Base-by-base conservation (phyloP, 495 filamentous ascomycete species). In the Aspergillus bertholletiae region DNA sequence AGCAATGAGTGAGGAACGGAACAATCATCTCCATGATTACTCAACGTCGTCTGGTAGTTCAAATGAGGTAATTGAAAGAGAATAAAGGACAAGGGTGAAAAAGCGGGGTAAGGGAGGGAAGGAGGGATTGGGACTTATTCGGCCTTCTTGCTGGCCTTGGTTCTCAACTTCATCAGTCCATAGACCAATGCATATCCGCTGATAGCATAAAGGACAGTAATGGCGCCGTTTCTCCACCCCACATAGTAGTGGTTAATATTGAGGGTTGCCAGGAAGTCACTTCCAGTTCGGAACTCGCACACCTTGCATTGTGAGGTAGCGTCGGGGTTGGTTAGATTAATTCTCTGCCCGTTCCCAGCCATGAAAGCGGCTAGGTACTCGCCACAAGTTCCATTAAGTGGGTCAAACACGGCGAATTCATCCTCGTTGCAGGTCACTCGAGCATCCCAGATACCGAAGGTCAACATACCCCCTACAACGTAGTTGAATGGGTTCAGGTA, bases 401-500 rank as follows among this genome's bases (percentile, higher is more conserved):
- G 79, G 17, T 73, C 57, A 62, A 91, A 84, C 9, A 72, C 56
- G 23, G 83, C 67, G 32, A 75, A 77, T 65, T 91, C 88, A 53
- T 74, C 76, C 2, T 67, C 54, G 32, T 80, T 72, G 74, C 88
- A 91, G 1, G 65, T 39, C 2, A 88, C 76, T 0, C 70, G 26
- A 0, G 76, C 76, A 49, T 85, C 84, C 47, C 74, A 84, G n/a
- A 88, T 65, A 8, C 68, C 76, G 12, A 78, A 78, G 0, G 81
- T 76, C 30, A 89, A 56, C 66, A 89, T 77, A 35, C 76, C 76
- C 50, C 74, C 76, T 43, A 88, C 80, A 7, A 88, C 67, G 55
- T 91, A 90, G 17, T 83, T 87, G 61, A 89, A 83, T 6, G 88
- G 87, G 30, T 84, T 86, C 57, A 88, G 68, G 49, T 77, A 84